Evolutionary conservation across 257 asterid species (phyloP), one percentile per base, ranked within the genome.

Genomic region (Nicotiana otophora): DNA sequence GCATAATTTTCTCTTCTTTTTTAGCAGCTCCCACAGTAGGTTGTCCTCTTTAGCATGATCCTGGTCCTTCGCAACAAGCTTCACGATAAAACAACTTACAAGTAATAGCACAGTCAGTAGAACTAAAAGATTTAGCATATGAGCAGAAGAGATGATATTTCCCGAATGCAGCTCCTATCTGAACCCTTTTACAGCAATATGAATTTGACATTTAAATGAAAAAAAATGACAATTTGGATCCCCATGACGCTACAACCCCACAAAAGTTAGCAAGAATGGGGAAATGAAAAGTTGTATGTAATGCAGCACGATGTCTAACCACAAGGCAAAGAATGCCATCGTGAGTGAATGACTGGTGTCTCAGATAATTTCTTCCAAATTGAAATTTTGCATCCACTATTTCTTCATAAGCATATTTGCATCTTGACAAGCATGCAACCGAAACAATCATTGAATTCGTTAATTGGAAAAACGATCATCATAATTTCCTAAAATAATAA

Each of bases 1-100:
- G 86, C 91, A 88, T 46, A 77, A 65, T 82, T 90, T 90, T 90
- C 95, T 88, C 84, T 87, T 92, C 85, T 83, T 90, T 77, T 87
- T 86, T 69, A 91, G 93, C 12, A 91, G 77, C 48, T 91, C 91
- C 98, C 94, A 89, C 51, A 90, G 55, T 75, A 89, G 81, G 82
- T 66, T 86, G 31, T 91, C 94, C 39, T 88, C 94, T 84, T 87
- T 89, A 16, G 87, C 86, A 62, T 84, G 90, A 88, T 90, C 91
- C 64, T 82, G 87, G 65, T 84, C 87, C 69, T 30, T 68, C 68
- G 17, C 33, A 33, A 68, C 54, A 82, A 78, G 58, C 89, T 90
- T 83, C 77, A 68, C 12, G 46, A 30, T 72, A 75, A 36, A 51
- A 78, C 64, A 57, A 65, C 46, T 80, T 48, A 4, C 31, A 30